These are phyloP conservation scores for Hypoxylon sp. DNA, from an alignment of 2,329 filamentous ascomycete genomes.

Conservation along the genomic window DNA sequence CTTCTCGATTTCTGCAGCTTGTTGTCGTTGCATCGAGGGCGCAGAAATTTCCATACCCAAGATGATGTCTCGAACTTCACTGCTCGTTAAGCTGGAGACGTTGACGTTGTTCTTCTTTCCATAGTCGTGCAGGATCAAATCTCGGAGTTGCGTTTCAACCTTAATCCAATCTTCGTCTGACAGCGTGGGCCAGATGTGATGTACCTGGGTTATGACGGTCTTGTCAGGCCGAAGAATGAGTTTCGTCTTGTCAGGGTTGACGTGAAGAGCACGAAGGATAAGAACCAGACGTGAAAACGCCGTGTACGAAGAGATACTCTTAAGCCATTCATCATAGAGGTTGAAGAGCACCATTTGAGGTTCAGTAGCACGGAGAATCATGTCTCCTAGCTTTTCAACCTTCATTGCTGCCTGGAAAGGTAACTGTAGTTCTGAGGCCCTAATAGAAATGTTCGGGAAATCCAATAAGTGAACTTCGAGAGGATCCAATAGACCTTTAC, in stretches of 20 bases:
- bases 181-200: constrained; percentile 97
- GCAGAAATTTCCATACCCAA: constrained; percentile 99
- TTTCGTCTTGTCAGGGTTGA: constrained; percentile 99
- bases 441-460: constrained; percentile 99
- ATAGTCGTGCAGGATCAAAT: constrained; percentile 97
- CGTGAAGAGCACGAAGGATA: constrained; percentile 93
- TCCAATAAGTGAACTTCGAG: constrained; percentile 97
- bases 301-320: constrained; percentile 98
- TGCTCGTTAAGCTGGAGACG: constrained; percentile 94
- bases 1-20: constrained; percentile 98
- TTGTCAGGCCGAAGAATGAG: constrained; percentile 95
- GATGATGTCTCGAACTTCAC: constrained; percentile 98
- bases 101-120: constrained; percentile 99
- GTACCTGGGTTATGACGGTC: constrained; percentile 97
- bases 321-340: constrained; percentile 98
- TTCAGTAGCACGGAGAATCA: constrained; percentile 97
- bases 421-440: constrained; percentile 94
- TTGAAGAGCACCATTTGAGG: constrained; percentile 99
- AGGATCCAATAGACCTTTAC: constrained; percentile 96
- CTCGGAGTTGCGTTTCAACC: constrained; percentile 95
- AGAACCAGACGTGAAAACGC: constrained; percentile 96
- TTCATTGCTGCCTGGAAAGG: constrained; percentile 99
- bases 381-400: constrained; percentile 98
- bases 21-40: constrained; percentile 97
- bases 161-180: constrained; percentile 99